Evolutionary conservation across 331 rosid genomes (phyloP), one percentile per base, ranked within the genome.

Genomic region (Quercus tomentella): DNA sequence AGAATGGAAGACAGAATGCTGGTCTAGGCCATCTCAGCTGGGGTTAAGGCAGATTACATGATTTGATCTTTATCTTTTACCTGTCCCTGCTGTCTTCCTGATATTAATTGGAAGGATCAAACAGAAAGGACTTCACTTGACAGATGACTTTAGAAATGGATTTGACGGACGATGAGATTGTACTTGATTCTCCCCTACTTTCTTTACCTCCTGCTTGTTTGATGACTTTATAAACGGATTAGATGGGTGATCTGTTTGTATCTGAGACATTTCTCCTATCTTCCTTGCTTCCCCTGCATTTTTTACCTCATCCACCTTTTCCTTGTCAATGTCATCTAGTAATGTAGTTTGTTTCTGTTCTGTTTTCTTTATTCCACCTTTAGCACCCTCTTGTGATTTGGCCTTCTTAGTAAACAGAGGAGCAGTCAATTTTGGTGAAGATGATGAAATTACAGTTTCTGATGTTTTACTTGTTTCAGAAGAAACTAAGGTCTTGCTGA

Each of bases 91-190:
- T 67, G 49, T 7, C 63, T 82, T 70, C 73, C 31, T 49, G 14
- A 61, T 41, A 12, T 22, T 6, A 51, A 25, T 26, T 57, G 18
- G 43, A 37, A 66, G 23, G 45, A 45, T n/a, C 16, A 35, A 77
- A 65, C 22, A 28, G 35, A 69, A 35, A 80, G 60, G 49, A 67
- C 74, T 57, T 90, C 86, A 96, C 90, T 89, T 93, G 67, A 91
- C 41, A 18, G 88, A 77, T 55, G 93, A 83, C 97, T 93, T 96
- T 75, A 90, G 80, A 89, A 95, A 93, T 14, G 99, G 99, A 87
- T 96, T 96, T 4, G 88, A 69, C 0, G 97, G 86, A 63, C 98
- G 85, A 66, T 49, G 83, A 30, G 91, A 8, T 79, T 83, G 88
- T 55, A 45, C 88, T 71, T 71, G 80, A 83, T 86, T 81, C 33